Conservation (phyloP, 2,329 filamentous ascomycete genomes). For the Aspergillus oerlinghausenensis region DNA sequence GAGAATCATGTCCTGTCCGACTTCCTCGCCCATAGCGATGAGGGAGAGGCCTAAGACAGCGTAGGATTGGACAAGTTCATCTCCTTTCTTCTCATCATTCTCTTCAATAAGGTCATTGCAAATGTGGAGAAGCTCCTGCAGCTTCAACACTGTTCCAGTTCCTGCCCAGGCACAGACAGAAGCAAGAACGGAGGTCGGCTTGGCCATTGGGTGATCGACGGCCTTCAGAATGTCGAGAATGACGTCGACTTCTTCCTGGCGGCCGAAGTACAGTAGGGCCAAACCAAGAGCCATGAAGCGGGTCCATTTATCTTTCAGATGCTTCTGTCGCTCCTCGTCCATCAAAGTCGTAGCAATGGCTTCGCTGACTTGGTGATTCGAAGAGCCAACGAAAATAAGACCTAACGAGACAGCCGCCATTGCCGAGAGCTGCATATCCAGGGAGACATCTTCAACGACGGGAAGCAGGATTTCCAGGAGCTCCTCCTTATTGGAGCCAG, state of each 20-base stretch:
- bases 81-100: constrained; percentile 87
- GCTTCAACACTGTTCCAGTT: constrained; percentile 92
- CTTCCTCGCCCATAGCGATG: constrained; percentile 96
- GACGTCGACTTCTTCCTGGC: constrained; percentile 98
- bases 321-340: constrained; percentile 84
- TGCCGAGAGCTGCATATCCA: constrained; percentile 92
- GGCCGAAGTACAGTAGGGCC: constrained; percentile 89
- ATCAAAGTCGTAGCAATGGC: constrained; percentile 88
- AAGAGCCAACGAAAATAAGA: constrained; percentile 87
- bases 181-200: constrained; percentile 88
- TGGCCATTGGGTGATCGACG: constrained; percentile 93
- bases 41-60: constrained; percentile 90
- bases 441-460: constrained; percentile 74
- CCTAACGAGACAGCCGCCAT: constrained; percentile 92
- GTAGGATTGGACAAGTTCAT: constrained; percentile 92
- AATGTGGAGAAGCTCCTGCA: constrained; percentile 94
- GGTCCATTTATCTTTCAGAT: constrained; percentile 97
- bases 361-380: constrained; percentile 84
- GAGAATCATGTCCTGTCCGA: constrained; percentile 98
- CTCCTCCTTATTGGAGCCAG: constrained; percentile 87
- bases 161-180: constrained; percentile 98
- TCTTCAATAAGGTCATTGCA: constrained; percentile 98
- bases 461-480: constrained; percentile 81
- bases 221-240: constrained; percentile 95
- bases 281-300: constrained; percentile 93